These are phyloP conservation scores for Kokia cookei DNA, from an alignment of 441 rosid genomes.

Conservation along the genomic window DNA sequence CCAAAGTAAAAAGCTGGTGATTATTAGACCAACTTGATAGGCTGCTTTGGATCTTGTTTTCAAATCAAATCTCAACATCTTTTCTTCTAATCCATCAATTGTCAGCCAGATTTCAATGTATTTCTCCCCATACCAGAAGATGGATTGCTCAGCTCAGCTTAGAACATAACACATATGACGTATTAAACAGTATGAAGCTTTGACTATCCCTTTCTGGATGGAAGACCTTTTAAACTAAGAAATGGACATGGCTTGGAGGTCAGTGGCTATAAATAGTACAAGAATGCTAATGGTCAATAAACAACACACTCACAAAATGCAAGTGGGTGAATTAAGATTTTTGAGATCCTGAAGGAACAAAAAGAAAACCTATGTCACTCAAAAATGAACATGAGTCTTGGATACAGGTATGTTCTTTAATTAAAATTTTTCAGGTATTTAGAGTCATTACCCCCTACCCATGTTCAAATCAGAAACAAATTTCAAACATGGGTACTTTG, in stretches of 20 bases:
- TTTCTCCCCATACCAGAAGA: not conserved
- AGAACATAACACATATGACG: not conserved
- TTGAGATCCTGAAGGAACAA: not conserved
- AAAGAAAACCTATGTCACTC: not conserved
- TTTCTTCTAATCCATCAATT: not conserved
- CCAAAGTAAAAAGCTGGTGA: not conserved
- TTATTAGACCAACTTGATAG: conserved; percentile 7
- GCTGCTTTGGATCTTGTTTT: conserved; percentile 7
- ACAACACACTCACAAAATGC: not conserved
- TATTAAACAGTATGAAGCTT: conserved; percentile 4
- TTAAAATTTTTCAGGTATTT: not conserved
- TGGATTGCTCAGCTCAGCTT: not conserved
- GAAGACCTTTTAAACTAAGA: conserved; percentile 1
- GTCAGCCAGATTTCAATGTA: not conserved
- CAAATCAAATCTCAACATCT: not conserved
- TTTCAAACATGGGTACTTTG: not conserved
- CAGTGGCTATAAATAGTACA: not conserved
- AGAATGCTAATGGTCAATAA: conserved; percentile 4
- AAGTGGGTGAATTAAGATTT: not conserved
- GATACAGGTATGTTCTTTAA: not conserved
- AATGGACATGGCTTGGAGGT: not conserved
- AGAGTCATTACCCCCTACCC: not conserved
- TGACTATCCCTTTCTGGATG: conserved; percentile 1
- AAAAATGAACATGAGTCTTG: not conserved
- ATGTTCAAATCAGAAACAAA: not conserved